Base-by-base conservation (phyloP, 2,329 filamentous ascomycete genomes). In the Curvularia eragrostidis region DNA sequence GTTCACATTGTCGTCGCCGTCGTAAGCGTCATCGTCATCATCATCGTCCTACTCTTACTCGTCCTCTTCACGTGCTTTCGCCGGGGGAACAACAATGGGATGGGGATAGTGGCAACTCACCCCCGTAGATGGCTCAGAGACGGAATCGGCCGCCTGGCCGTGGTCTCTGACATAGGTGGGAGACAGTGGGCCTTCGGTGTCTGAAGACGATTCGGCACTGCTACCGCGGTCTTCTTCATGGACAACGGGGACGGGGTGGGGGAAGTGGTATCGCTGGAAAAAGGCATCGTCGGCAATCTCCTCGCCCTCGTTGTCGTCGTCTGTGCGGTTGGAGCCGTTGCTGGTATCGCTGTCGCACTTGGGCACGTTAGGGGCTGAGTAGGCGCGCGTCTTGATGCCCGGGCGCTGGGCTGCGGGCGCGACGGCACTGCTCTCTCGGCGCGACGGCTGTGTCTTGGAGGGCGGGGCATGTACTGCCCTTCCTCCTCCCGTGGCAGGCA, bases 231-330 rank as follows among this genome's bases (percentile, higher is more conserved):
- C 70, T 8, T 58, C 51, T 3, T 54, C 46, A 18, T 54, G 44
- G 32, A 47, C 23, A 5, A 44, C 26, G 32, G 36, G 56, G 1
- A 32, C 19, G 69, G 59, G 67, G 64, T 61, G 69, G 64, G 74
- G 69, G 66, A 77, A 71, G 65, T 76, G 72, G 67, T 75, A 78
- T 52, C 75, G 74, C 69, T 77, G 75, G 70, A 78, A 78, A 71
- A 78, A 78, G 60, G 74, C 70, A 54, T 79, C 77, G 62, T 67
- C 65, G 24, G 71, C 67, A 41, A 78, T 77, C 54, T 76, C 73
- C 26, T 74, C 72, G 64, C 70, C 73, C 42, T 75, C 75, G 49
- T 63, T 68, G 88, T 90, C 87, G 83, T 89, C n/a, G 89, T 87
- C 1, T 85, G 85, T 47, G 59, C 61, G 53, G 53, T 39, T 57